Base-by-base conservation (phyloP, 1,139 yeast species). In the Diutina rugosa region DNA sequence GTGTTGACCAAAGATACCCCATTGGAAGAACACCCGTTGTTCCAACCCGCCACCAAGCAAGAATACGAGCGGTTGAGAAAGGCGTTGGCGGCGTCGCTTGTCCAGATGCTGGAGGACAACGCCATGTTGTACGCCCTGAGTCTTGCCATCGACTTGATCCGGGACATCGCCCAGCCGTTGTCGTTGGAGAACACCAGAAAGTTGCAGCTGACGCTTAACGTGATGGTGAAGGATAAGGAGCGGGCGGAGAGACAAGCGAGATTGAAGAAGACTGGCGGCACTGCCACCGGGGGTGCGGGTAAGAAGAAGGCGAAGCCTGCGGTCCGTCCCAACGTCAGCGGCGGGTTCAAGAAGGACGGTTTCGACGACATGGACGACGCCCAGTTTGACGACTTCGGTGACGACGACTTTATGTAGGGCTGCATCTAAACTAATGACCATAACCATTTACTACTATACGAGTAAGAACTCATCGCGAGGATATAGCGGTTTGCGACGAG, bases 271-370 rank as follows among this genome's bases (percentile, higher is more conserved):
- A 80, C 90, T 54, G 93, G 93, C 60, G 93, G 93, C 61, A 86
- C 93, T 55, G 83, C 93, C 49, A 86, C 95, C 54, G 96, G 95
- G 66, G 95, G 97, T 68, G 93, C 95, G 41, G 97, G 97, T 67
- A 90, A 89, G 79, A 88, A 90, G 83, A 90, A 91, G 81, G 91
- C 85, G 61, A 90, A 90, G 77, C 78, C 80, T 38, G 81, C 82
- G 41, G 83, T 78, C 41, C 88, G 88, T 63, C 82, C 91, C 56
- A 85, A 87, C 67, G 81, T 86, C 64, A 35, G 41, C 14, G 87
- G 87, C 59, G 83, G 83, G 68, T 89, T 88, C 79, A 86, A 87
- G 73, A 90, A 87, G 66, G 84, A 84, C 64, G 81, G 77, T 55
- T 78, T 80, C 63, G 95, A 85, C 63, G 82, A 82, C 59, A 63